phyloP scores from a whole-genome alignment of 306 rosid species.

The Vachellia collinsii region DNA sequence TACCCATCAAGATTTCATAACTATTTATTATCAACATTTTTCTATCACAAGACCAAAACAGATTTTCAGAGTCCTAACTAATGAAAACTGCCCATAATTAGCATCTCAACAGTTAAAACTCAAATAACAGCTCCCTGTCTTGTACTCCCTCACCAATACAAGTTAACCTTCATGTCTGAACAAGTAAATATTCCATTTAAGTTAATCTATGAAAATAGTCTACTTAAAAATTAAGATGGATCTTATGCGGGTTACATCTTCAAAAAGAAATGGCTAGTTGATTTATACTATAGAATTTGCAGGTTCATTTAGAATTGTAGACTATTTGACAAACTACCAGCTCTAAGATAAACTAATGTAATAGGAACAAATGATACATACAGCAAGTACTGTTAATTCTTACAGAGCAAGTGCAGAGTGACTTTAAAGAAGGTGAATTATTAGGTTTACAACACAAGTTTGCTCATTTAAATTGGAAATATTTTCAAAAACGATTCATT shows the following conservation, averaged over 20 bases:
- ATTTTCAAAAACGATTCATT: background rate
- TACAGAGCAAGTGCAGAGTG: background rate
- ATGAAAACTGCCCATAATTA: background rate
- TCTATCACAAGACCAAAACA: background rate
- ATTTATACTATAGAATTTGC: background rate
- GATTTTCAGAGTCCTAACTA: background rate
- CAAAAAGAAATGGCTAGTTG: background rate
- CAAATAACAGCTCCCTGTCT: background rate
- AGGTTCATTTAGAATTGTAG: background rate
- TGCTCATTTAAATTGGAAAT: background rate
- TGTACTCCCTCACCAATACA: background rate
- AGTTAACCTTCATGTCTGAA: no score
- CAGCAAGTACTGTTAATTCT: background rate
- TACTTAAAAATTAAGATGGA: no score
- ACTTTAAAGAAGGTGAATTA: background rate
- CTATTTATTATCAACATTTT: background rate
- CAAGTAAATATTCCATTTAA: no score
- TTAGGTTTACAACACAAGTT: background rate
- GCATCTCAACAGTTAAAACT: background rate
- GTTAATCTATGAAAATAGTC: no score
- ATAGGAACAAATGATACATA: background rate
- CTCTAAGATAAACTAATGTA: background rate
- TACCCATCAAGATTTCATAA: background rate
- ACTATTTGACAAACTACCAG: background rate
- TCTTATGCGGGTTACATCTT: background rate